Conservation (phyloP, 2,329 filamentous ascomycete genomes). For the Neopestalotiopsis sp. region DNA sequence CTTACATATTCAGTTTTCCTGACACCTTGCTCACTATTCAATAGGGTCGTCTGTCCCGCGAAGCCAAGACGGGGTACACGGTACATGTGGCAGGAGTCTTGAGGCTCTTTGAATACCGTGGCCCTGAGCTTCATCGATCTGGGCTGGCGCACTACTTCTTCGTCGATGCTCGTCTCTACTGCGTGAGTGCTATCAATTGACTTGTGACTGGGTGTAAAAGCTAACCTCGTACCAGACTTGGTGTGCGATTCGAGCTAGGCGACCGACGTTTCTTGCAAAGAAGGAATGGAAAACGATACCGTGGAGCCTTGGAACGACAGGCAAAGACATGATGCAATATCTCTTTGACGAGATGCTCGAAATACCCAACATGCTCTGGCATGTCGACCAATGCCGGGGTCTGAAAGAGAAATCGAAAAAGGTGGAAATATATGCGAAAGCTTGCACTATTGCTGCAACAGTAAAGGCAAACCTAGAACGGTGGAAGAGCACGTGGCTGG, state of each 20-base stretch:
- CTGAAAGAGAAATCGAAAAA: not conserved
- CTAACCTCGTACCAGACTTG: not conserved
- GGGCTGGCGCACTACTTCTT: not conserved
- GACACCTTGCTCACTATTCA: not conserved
- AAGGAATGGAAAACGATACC: not conserved
- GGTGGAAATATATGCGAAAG: not conserved
- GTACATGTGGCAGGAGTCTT: not conserved
- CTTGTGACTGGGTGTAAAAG: not conserved
- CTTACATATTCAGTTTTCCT: not conserved
- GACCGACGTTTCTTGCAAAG: not conserved
- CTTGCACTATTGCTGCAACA: not conserved
- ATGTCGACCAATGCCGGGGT: not conserved
- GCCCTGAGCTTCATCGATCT: not conserved
- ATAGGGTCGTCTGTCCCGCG: not conserved
- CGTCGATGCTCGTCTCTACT: not conserved
- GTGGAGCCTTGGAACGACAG: not conserved
- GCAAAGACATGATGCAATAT: slow-evolving; percentile 4
- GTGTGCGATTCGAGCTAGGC: not conserved
- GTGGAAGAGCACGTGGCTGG: not conserved
- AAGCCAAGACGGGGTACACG: not conserved
- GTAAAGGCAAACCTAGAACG: not conserved
- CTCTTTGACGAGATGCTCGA: slow-evolving; percentile 4
- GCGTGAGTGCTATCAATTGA: not conserved
- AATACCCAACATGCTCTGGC: not conserved
- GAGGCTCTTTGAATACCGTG: not conserved